A percentile compares a stretch with the other conserved stretches of the same genome.
phyloP scores from a whole-genome alignment of 1,139 yeast species.

The Saccharomycopsis hybrid region DNA sequence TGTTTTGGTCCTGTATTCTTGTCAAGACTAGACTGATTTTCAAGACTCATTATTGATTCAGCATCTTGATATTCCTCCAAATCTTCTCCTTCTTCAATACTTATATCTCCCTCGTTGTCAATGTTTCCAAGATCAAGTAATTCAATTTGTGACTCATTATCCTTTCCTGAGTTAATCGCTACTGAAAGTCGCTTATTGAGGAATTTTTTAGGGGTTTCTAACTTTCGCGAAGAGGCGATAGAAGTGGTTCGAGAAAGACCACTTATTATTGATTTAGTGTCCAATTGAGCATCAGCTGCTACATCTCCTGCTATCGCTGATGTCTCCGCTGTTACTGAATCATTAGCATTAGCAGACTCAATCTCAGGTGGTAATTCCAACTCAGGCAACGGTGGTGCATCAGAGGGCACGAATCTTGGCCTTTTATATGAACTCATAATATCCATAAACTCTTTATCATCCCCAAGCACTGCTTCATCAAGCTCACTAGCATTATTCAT shows the following conservation, averaged over 20 bases:
- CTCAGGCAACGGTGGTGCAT: constrained; percentile 20
- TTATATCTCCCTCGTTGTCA: constrained; percentile 41
- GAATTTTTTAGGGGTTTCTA: not conserved
- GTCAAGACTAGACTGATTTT: constrained; percentile 3
- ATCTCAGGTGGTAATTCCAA: constrained; percentile 4
- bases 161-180: constrained; percentile 30
- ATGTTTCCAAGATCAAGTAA: constrained; percentile 32
- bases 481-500: constrained; percentile 52
- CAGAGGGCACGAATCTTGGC: constrained; percentile 18
- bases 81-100: constrained; percentile 38
- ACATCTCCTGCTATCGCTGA: too few relatives aligned
- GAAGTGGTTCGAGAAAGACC: too few relatives aligned
- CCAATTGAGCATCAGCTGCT: too few relatives aligned
- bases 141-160: constrained; percentile 45
- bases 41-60: too few relatives aligned
- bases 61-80: constrained; percentile 22
- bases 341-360: too few relatives aligned
- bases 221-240: not conserved
- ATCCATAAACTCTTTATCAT: constrained; percentile 25
- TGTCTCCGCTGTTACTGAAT: too few relatives aligned
- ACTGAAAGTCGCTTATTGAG: constrained; percentile 32
- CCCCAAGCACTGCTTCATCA: constrained; percentile 44
- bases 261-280: not conserved
- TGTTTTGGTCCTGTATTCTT: constrained; percentile 46
- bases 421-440: constrained; percentile 17